These are phyloP conservation scores for Rutstroemia sydowiana DNA, from an alignment of 2,329 filamentous ascomycete species.

Conservation along the genomic window DNA sequence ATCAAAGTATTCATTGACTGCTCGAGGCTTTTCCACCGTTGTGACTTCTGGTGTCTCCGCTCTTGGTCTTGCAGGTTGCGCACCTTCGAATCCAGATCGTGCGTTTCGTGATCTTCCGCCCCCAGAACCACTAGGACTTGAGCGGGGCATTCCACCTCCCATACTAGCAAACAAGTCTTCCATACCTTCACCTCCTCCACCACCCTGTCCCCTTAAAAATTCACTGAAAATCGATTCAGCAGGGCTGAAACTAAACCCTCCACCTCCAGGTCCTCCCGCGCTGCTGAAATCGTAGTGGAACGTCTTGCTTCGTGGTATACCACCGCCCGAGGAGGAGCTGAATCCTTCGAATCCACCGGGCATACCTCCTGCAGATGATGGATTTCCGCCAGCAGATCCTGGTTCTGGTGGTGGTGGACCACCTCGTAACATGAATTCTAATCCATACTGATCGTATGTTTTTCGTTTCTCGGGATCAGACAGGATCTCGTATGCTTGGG, in stretches of 20 bases:
- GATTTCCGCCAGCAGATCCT: conserved; percentile 47
- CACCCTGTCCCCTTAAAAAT: conserved; percentile 59
- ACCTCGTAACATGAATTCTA: conserved; percentile 84
- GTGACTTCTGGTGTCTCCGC: conserved; percentile 74
- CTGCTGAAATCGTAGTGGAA: conserved; percentile 45
- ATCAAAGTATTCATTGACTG: no score
- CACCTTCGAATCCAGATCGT: conserved; percentile 30
- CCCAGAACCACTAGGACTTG: conserved; percentile 41
- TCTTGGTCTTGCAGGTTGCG: conserved; percentile 32
- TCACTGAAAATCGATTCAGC: conserved; percentile 79
- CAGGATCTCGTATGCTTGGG: conserved; percentile 95
- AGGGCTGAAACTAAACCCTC: conserved; percentile 75
- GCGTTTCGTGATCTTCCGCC: conserved; percentile 37
- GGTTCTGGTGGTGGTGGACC: conserved; percentile 60
- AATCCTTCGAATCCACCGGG: conserved; percentile 48
- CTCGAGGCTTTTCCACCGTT: conserved; percentile 79
- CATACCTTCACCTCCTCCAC: conserved; percentile 37
- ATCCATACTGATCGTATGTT: conserved; percentile 87
- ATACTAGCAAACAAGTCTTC: conserved; percentile 43
- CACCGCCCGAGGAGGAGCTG: conserved; percentile 29
- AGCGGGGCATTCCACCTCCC: conserved; percentile 17
- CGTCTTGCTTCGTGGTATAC: conserved; percentile 42
- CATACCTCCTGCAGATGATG: conserved; percentile 49
- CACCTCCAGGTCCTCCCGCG: conserved; percentile 37
- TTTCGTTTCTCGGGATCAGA: conserved; percentile 96